These are phyloP conservation scores for Massariosphaeria phaeospora DNA, from an alignment of 495 filamentous ascomycete species.

Conservation along the genomic window DNA sequence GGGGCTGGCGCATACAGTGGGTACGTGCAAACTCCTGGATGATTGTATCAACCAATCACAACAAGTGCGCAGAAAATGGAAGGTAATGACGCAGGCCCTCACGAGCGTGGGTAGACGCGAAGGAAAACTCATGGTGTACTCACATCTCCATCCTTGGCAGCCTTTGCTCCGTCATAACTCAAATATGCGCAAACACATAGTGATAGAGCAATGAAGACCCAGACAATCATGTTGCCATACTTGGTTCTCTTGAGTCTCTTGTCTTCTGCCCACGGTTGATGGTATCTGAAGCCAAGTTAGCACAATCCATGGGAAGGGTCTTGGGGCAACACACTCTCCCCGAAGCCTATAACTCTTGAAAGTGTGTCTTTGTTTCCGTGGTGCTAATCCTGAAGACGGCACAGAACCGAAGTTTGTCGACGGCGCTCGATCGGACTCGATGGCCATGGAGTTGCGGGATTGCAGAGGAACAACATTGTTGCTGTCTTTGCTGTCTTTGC, in stretches of 20 bases:
- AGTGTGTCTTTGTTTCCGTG: not conserved
- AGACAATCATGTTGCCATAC: conserved; percentile 40
- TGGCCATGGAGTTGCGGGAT: not conserved
- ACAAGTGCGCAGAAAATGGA: too few species aligned
- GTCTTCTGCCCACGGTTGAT: conserved; percentile 37
- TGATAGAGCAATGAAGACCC: conserved; percentile 35
- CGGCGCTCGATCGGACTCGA: not conserved
- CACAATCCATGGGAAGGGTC: not conserved
- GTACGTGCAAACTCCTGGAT: too few species aligned
- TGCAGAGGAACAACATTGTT: not conserved
- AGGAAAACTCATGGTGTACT: too few species aligned
- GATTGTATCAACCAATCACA: too few species aligned
- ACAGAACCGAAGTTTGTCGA: too few species aligned
- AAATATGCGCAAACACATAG: conserved; percentile 36
- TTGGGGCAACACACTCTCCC: conserved; percentile 36
- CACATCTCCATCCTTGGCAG: not conserved
- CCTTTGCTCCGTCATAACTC: conserved; percentile 30
- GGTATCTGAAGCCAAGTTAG: not conserved
- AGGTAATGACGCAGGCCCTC: too few species aligned
- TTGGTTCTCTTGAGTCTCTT: conserved; percentile 34
- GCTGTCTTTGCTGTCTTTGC: not conserved
- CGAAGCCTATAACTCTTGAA: conserved; percentile 40
- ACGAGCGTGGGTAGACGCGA: too few species aligned
- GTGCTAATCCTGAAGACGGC: not conserved
- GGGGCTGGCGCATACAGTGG: too few species aligned